Evolutionary conservation across 73 alveolate species (phyloP).

Genomic region (Paramecium bursaria): DNA sequence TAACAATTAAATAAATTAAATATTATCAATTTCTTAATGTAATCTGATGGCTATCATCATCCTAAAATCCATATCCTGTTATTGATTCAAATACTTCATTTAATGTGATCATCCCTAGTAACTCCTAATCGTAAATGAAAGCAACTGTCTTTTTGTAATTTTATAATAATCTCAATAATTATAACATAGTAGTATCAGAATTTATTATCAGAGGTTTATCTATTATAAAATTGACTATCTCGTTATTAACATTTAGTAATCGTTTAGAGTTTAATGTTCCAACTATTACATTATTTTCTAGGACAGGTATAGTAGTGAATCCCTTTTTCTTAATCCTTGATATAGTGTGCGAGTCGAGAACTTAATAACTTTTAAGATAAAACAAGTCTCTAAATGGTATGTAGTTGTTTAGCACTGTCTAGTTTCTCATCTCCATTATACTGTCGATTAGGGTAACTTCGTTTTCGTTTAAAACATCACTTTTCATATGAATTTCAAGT

Average conservation of each 20-base stretch:
- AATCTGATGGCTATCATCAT: constrained; percentile 43
- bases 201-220: not conserved
- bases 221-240: not conserved
- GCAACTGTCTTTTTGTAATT: not conserved
- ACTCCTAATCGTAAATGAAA: not conserved
- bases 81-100: constrained; percentile 2
- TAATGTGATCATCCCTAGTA: constrained; percentile 17
- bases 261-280: constrained; percentile 31
- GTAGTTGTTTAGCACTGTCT: not conserved
- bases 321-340: not conserved
- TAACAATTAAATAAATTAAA: too few relatives aligned
- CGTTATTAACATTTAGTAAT: not conserved
- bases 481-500: not conserved
- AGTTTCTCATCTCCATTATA: constrained; percentile 19
- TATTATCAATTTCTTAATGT: too few relatives aligned
- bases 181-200: constrained; percentile 15
- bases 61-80: not conserved
- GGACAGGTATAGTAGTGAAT: constrained; percentile 4
- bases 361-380: not conserved
- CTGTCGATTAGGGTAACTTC: constrained; percentile 1
- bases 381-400: not conserved
- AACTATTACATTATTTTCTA: not conserved
- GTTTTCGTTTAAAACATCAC: not conserved
- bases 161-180: not conserved
- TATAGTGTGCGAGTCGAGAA: not conserved